A percentile compares a stretch with the other conserved stretches of the same genome.
Evolutionary conservation across 1,284 basidiomycete genomes (phyloP).

Genomic region (Ganoderma resinaceum): DNA sequence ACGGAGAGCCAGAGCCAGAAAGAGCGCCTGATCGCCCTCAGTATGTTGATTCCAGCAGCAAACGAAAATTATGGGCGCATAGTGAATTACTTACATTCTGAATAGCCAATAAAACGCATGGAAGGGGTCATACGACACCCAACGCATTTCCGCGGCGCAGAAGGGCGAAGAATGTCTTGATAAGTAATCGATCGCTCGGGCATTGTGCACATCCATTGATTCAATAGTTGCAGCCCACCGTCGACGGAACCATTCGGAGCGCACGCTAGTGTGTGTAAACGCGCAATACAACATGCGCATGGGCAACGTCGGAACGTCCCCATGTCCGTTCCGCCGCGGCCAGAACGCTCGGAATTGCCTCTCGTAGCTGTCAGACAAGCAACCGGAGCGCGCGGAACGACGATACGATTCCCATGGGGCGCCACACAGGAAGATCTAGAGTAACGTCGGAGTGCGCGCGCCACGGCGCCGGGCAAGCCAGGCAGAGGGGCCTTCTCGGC

Average conservation of each 20-base stretch:
- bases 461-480: background rate
- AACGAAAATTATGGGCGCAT: background rate
- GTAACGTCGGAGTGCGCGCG: background rate
- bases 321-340: background rate
- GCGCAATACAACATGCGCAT: background rate
- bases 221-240: background rate
- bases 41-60: background rate
- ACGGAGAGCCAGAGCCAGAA: background rate
- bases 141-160: background rate
- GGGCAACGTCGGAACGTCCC: background rate
- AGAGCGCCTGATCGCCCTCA: background rate
- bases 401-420: background rate
- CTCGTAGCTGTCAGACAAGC: slow-evolving; percentile 3
- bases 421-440: background rate
- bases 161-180: background rate
- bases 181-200: background rate
- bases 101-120: background rate
- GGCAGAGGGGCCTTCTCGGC: background rate
- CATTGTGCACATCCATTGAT: too few relatives aligned
- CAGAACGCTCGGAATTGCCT: slow-evolving; percentile 3
- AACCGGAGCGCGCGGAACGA: slow-evolving; percentile 1
- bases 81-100: too few relatives aligned
- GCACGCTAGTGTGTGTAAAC: background rate
- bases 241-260: slow-evolving; percentile 1
- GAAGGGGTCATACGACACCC: background rate